Conservation (phyloP, 1,284 basidiomycete genomes). For the Dichomitus squalens region DNA sequence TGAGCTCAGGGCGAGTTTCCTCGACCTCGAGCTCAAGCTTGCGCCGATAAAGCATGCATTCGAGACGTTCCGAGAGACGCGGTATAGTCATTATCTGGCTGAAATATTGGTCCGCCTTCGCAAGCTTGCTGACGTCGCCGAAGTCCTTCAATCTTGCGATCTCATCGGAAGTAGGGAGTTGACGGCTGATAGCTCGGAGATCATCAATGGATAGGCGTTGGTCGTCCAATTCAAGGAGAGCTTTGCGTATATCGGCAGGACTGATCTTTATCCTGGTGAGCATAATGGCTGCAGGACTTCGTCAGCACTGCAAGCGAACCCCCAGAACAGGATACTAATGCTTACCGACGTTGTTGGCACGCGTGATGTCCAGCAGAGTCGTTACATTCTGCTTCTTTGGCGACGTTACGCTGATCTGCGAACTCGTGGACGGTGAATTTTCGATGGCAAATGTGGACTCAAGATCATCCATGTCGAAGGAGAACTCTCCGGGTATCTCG, state of each 20-base stretch:
- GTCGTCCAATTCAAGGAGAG: slow-evolving; percentile 75
- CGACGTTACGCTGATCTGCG: slow-evolving; percentile 42
- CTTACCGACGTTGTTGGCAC: slow-evolving; percentile 83
- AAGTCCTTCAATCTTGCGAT: slow-evolving; percentile 67
- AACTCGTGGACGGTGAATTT: slow-evolving; percentile 42
- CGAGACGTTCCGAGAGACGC: slow-evolving; percentile 70
- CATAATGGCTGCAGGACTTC: slow-evolving; percentile 66
- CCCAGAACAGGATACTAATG: background rate
- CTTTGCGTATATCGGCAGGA: slow-evolving; percentile 63
- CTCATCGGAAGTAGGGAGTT: slow-evolving; percentile 80
- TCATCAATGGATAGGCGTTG: slow-evolving; percentile 66
- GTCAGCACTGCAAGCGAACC: background rate
- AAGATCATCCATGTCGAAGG: slow-evolving; percentile 70
- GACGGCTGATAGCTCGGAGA: slow-evolving; percentile 71
- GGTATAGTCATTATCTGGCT: slow-evolving; percentile 81
- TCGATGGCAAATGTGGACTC: slow-evolving; percentile 77
- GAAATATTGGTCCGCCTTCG: slow-evolving; percentile 87
- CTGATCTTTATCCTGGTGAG: slow-evolving; percentile 72
- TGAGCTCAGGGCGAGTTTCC: slow-evolving; percentile 83
- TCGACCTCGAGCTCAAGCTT: slow-evolving; percentile 83
- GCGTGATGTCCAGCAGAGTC: slow-evolving; percentile 76
- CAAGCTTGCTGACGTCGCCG: slow-evolving; percentile 67
- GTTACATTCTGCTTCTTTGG: slow-evolving; percentile 64
- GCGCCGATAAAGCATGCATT: slow-evolving; percentile 83
- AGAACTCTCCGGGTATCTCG: slow-evolving; percentile 46